Conservation (phyloP, 805 yeast species). For the Candida alai region DNA sequence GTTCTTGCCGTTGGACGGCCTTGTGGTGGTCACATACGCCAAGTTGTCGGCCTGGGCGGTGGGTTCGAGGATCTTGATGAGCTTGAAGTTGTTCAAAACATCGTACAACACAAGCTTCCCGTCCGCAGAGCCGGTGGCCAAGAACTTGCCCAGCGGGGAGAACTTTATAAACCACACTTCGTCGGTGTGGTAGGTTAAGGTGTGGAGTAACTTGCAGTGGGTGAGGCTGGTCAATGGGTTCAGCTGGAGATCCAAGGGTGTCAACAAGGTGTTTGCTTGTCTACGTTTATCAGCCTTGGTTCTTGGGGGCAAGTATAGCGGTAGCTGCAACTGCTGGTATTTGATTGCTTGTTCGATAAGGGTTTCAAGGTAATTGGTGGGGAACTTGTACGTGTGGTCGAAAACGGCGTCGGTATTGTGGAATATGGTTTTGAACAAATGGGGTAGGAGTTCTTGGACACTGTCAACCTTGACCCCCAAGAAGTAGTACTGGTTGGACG, state of each 20-base stretch:
- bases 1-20: slow-evolving; percentile 17
- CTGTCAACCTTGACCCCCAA: slow-evolving; percentile 10
- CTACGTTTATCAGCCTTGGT: slow-evolving; percentile 6
- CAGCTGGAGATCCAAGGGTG: slow-evolving; percentile 10
- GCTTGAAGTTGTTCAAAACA: slow-evolving; percentile 41
- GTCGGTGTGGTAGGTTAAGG: slow-evolving; percentile 51
- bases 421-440: slow-evolving; percentile 13
- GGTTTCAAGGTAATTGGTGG: slow-evolving; percentile 19
- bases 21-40: slow-evolving; percentile 23
- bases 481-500: slow-evolving; percentile 6
- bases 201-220: slow-evolving; percentile 45
- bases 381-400: slow-evolving; percentile 13
- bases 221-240: slow-evolving; percentile 4
- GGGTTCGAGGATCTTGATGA: slow-evolving; percentile 28
- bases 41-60: slow-evolving; percentile 22
- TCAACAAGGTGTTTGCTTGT: not conserved
- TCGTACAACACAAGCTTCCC: slow-evolving; percentile 62
- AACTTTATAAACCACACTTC: slow-evolving; percentile 86
- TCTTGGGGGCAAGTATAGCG: slow-evolving; percentile 28
- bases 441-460: slow-evolving; percentile 8
- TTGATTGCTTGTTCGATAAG: slow-evolving; percentile 19
- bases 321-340: slow-evolving; percentile 22
- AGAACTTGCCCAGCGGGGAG: slow-evolving; percentile 68
- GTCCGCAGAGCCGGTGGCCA: slow-evolving; percentile 79
- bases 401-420: slow-evolving; percentile 12